phyloP scores from a whole-genome alignment of 768 basidiomycete genomes.

The Brasilioporus rufonigricans region DNA sequence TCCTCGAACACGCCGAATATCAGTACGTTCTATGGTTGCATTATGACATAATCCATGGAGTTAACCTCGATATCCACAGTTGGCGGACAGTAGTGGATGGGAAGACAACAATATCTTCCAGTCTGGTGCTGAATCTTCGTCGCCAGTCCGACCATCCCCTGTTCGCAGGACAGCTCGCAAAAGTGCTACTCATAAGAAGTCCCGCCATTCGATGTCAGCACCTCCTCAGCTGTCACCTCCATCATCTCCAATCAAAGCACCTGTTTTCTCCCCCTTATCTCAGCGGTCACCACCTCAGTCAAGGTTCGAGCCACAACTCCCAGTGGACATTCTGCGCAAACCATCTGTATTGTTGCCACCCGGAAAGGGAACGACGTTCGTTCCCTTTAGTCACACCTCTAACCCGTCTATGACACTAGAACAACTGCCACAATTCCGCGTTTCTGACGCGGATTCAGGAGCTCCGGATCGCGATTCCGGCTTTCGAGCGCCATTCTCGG shows the following conservation, averaged over 20 bases:
- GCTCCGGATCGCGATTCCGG: neutral
- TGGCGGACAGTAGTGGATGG: constrained; percentile 76
- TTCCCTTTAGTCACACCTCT: constrained; percentile 19
- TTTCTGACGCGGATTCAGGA: constrained; percentile 3
- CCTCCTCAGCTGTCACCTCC: constrained; percentile 54
- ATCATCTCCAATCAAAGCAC: constrained; percentile 38
- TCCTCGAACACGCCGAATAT: constrained; percentile 54
- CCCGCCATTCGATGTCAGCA: constrained; percentile 70
- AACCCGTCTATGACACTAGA: constrained; percentile 12
- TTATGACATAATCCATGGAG: constrained; percentile 3
- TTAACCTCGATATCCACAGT: constrained; percentile 17
- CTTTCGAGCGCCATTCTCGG: constrained; percentile 10
- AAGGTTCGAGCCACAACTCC: constrained; percentile 54
- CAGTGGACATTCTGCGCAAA: constrained; percentile 36
- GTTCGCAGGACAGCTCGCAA: constrained; percentile 44
- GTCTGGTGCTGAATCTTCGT: constrained; percentile 86
- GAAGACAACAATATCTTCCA: constrained; percentile 91
- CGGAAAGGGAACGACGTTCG: constrained; percentile 11
- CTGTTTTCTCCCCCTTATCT: constrained; percentile 18
- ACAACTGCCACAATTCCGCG: constrained; percentile 6
- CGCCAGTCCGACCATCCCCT: constrained; percentile 66
- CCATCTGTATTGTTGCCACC: constrained; percentile 15
- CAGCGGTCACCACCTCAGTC: constrained; percentile 50
- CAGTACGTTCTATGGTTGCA: constrained; percentile 38
- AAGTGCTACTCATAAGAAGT: constrained; percentile 41